Base-by-base conservation (phyloP, 108 stramenopile genomes). In the Cyclostephanos tholiformis region DNA sequence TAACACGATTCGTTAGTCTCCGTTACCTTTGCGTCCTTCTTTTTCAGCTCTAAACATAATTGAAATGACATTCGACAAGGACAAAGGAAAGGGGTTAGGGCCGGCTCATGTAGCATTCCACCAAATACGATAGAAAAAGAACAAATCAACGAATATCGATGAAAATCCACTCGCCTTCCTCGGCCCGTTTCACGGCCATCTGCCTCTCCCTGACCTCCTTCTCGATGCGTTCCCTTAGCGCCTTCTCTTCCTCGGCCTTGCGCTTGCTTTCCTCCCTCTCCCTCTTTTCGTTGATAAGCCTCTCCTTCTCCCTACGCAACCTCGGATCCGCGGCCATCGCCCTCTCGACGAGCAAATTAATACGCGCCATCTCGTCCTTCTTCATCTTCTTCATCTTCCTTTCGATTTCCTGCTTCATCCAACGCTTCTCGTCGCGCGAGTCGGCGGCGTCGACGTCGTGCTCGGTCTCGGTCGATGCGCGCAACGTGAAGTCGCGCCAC, bases 391-490 rank as follows among this genome's bases (percentile, higher is more conserved):
- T 96, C 35, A 97, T 87, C 30, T 84, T 82, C 14, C 88, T 81
- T 57, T 96, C 97, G 72, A 98, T 97, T 82, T 99, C 97, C 76
- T 98, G 97, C 84, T 92, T 85, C 91, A 97, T 96, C 96, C 97
- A 98, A 35, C 99, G 79, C 69, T 98, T 97, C 75, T 99, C 98
- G 65, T 96, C 95, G 5, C 99, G 86, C 58, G 75, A 85, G 46
- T 91, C 92, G 19, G 97, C 99, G 57, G 87, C 87, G 26, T 99
- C 97, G 35, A 87, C 57, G 67, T 93, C 88, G 71, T 97, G 85
- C 55, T 96, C 97, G 20, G 91, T 90, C 30, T 91, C 88, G 27
- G 86, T 85, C 36, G 84, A 50, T 16, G 95, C 95, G 43, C 91
- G 82, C 9, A 92, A 59, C 1, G 92, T 88, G 74, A 97, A 98